Evolutionary conservation across 306 rosid genomes (phyloP).

Genomic region (Rosa lucieae): DNA sequence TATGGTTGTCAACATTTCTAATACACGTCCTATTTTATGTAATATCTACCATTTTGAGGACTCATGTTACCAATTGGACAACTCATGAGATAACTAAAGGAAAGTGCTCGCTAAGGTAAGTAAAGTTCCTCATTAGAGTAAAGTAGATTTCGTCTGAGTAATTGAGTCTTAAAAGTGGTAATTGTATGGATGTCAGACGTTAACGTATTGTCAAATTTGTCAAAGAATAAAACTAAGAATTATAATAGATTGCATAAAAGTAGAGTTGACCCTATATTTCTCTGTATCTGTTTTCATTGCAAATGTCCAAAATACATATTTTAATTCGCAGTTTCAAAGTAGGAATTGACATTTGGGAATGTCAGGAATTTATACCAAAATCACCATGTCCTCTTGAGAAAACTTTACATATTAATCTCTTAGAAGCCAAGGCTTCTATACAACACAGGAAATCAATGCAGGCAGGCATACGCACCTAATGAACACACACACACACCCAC

Average conservation of each 20-base stretch:
- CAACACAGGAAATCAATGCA: conserved; percentile 6
- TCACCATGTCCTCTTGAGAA: background rate
- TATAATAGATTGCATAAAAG: background rate
- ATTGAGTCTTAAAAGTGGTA: too few relatives aligned
- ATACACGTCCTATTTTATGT: too few relatives aligned
- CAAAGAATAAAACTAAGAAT: background rate
- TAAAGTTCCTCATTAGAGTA: too few relatives aligned
- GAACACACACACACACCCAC: background rate
- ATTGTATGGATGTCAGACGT: too few relatives aligned
- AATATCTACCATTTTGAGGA: too few relatives aligned
- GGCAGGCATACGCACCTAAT: background rate
- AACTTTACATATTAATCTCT: background rate
- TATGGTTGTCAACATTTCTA: too few relatives aligned
- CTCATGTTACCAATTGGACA: too few relatives aligned
- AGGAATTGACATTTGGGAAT: background rate
- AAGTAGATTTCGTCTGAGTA: too few relatives aligned
- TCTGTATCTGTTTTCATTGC: background rate
- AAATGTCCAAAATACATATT: background rate
- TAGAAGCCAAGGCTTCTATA: conserved; percentile 7
- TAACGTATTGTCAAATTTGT: too few relatives aligned
- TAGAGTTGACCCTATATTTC: background rate
- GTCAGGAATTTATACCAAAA: background rate
- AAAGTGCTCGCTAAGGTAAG: too few relatives aligned
- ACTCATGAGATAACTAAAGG: too few relatives aligned
- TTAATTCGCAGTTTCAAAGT: background rate